Base-by-base conservation (phyloP, 2,329 filamentous ascomycete species). In the Aspergillus thermomutatus region DNA sequence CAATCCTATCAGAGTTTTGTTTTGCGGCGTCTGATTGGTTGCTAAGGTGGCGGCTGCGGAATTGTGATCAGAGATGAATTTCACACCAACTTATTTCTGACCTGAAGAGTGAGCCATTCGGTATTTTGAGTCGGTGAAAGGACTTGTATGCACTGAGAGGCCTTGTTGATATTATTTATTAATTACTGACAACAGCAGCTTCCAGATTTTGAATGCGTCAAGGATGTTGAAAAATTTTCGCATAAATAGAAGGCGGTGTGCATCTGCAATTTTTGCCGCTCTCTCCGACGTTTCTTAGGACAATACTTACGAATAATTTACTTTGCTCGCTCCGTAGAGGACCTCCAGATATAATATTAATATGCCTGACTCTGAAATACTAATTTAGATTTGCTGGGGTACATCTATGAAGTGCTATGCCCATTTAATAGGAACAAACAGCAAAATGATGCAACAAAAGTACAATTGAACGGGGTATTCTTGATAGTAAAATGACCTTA, bases 21-120 rank as follows among this genome's bases (percentile, higher is more conserved):
- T 62, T 65, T 64, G 61, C 61, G 54, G 45, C 8, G 27, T 47
- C 54, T 64, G 57, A 64, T 63, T 62, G 61, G 62, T 47, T 23
- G 43, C 5, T 46, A 23, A 14, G 9, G 21, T 46, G 43, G 21
- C 43, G 43, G 19, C 43, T 46, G 31, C 14, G 31, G 14, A 37
- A 37, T 37, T 11, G 11, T 14, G 4, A 14, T 31, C 25, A 26
- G 25, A 26, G 25, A 5, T 26, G 5, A 6, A 17, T 8, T 17
- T 37, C 31, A 37, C 31, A 37, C 31, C 31, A 17, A 37, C 31
- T 17, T 37, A 17, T 37, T 17, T 37, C 14, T 37, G 31, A 37
- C 31, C 5, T 7, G 31, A 37, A 17, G 31, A 14, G 7, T 17
- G 31, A 37, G 31, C 31, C 31, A 17, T 37, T 14, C 5, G 5